A percentile compares a stretch with the other conserved stretches of the same genome.
These are phyloP conservation scores for Penicillium sp. DNA, from an alignment of 2,329 filamentous ascomycete genomes.

Conservation along the genomic window DNA sequence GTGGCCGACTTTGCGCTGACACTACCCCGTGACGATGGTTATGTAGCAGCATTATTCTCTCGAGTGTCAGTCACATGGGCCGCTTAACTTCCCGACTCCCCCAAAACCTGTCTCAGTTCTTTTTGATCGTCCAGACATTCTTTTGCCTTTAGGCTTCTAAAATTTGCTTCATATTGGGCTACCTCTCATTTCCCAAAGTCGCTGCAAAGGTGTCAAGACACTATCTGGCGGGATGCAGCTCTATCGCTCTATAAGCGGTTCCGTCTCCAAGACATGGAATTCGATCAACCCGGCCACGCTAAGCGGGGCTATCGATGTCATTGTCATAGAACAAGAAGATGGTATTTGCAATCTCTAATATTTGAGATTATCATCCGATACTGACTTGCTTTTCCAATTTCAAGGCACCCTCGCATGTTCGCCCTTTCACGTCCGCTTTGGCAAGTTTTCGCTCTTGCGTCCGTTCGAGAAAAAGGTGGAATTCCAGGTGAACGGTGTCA, in stretches of 20 bases:
- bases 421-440: slow-evolving; percentile 97
- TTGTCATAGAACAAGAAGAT: slow-evolving; percentile 95
- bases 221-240: slow-evolving; percentile 72
- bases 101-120: slow-evolving; percentile 12
- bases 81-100: slow-evolving; percentile 27
- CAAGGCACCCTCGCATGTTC: slow-evolving; percentile 74
- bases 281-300: slow-evolving; percentile 97
- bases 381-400: slow-evolving; percentile 10
- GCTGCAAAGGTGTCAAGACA: slow-evolving; percentile 18
- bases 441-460: slow-evolving; percentile 92
- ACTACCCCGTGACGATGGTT: slow-evolving; percentile 10
- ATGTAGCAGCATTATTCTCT: slow-evolving; percentile 22
- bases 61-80: slow-evolving; percentile 40
- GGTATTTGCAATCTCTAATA: slow-evolving; percentile 49
- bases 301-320: slow-evolving; percentile 96
- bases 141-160: slow-evolving; percentile 12
- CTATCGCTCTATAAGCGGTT: slow-evolving; percentile 90
- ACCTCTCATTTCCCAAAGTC: background rate
- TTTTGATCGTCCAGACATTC: slow-evolving; percentile 12
- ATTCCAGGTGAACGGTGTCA: slow-evolving; percentile 87
- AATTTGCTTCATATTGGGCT: slow-evolving; percentile 1
- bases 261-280: slow-evolving; percentile 98
- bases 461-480: slow-evolving; percentile 99
- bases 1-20: background rate
- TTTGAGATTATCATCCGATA: background rate